Conservation (phyloP, 1,139 yeast species). For the Lodderomyces jiufengensis region DNA sequence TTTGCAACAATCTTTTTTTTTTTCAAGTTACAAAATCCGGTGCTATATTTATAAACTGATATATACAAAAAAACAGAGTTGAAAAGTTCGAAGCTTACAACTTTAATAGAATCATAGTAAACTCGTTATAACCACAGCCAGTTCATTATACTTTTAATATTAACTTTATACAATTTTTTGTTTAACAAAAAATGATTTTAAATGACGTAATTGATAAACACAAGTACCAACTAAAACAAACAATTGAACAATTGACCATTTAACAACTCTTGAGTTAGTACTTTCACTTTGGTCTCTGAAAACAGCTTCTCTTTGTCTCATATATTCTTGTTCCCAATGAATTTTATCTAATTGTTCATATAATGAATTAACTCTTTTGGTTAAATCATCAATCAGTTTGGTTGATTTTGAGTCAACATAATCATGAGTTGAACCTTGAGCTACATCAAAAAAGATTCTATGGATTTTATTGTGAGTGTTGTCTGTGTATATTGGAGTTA, state of each 20-base stretch:
- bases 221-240: constrained; percentile 47
- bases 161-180: constrained; percentile 43
- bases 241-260: constrained; percentile 46
- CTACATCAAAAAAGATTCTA: constrained; percentile 45
- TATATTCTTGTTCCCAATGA: constrained; percentile 44
- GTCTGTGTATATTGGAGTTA: constrained; percentile 41
- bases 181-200: constrained; percentile 50
- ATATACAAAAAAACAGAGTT: too few relatives aligned
- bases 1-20: not conserved
- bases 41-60: too few relatives aligned
- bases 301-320: constrained; percentile 46
- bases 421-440: constrained; percentile 46
- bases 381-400: constrained; percentile 41
- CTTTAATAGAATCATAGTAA: too few relatives aligned
- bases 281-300: constrained; percentile 48
- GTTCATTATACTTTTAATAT: too few relatives aligned
- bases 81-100: too few relatives aligned
- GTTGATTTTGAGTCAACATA: constrained; percentile 47
- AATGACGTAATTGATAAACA: constrained; percentile 47
- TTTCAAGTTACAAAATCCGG: too few relatives aligned
- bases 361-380: constrained; percentile 35
- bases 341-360: constrained; percentile 42
- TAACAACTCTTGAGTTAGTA: constrained; percentile 45
- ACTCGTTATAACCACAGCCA: too few relatives aligned
- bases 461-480: constrained; percentile 33